Conservation (phyloP, 208 protist species). For the Trypanosoma mega region DNA sequence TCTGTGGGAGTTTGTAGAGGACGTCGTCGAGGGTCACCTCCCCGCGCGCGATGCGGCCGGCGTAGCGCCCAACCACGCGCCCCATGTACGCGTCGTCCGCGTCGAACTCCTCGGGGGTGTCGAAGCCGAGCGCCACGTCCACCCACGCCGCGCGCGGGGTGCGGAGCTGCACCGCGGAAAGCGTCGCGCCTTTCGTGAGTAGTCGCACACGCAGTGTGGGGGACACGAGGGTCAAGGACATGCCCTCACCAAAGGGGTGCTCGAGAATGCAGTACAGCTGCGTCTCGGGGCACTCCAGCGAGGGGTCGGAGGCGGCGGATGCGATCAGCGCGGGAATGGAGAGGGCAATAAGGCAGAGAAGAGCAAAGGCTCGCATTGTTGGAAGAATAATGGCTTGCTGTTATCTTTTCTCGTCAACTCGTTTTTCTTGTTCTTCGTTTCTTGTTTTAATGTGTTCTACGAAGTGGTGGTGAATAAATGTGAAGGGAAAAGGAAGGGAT, state of each 20-base stretch:
- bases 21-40: slow-evolving; percentile 44
- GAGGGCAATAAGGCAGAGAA: no score
- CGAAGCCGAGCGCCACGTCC: not conserved
- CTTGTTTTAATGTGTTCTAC: no score
- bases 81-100: not conserved
- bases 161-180: slow-evolving; percentile 63
- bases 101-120: slow-evolving; percentile 3
- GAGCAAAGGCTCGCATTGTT: no score
- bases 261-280: no score
- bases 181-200: slow-evolving; percentile 54
- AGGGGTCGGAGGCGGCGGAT: no score
- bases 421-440: no score
- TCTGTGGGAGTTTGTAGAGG: slow-evolving; percentile 59
- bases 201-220: slow-evolving; percentile 61
- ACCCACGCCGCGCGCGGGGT: slow-evolving; percentile 28
- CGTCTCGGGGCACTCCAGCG: no score
- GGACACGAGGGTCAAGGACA: slow-evolving; percentile 44
- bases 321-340: no score
- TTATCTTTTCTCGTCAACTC: no score
- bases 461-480: no score
- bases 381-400: no score
- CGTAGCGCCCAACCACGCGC: slow-evolving; percentile 42
- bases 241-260: slow-evolving; percentile 66
- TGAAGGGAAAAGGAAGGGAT: no score
- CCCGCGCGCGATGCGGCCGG: slow-evolving; percentile 61